Evolutionary conservation across 1,139 yeast genomes (phyloP), one percentile per base, ranked within the genome.

Genomic region (Trichomonascaceae sp.): DNA sequence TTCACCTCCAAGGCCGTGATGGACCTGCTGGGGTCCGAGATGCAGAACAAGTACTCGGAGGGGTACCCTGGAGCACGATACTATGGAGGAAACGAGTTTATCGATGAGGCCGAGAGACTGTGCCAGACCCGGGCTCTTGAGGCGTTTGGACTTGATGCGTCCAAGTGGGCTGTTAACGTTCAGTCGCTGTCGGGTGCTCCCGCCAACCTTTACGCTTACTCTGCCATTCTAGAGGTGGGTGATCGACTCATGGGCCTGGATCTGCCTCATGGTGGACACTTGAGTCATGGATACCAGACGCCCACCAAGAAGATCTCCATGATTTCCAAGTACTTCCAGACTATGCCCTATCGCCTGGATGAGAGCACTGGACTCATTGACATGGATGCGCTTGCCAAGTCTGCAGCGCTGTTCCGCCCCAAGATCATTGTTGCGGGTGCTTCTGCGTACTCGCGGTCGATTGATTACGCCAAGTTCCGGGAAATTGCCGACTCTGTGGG

Each of bases 31-130:
- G 97, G 97, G 56, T 81, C 96, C 40, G 95, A 93, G 54, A 84
- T 89, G 94, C 81, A 87, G 57, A 87, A 87, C 71, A 87, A 87
- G 68, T 87, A 87, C 63, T 84, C 95, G n/a, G 97, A 87, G 64
- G 96, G 96, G 39, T 87, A 87, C 61, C 97, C 97, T 31, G 95
- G 95, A 43, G 94, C 85, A 51, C 76, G 97, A 59, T 87, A 87
- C 64, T 87, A 87, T 54, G 97, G 97, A 56, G 97, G 97, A 56
- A 87, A 87, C 57, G 85, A 87, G 64, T 84, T 78, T 64, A 89
- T 89, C 51, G 98, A 89, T 67, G 76, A 82, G 60, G 82, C 84
- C 60, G 98, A 89, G 65, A 58, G 73, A 32, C 67, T 89, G 50
- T 89, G 97, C 64, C 97, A 87, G 67, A 67, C 78, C 52, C 75